phyloP scores from a whole-genome alignment of 495 filamentous ascomycete genomes.

The Bacidia gigantensis region DNA sequence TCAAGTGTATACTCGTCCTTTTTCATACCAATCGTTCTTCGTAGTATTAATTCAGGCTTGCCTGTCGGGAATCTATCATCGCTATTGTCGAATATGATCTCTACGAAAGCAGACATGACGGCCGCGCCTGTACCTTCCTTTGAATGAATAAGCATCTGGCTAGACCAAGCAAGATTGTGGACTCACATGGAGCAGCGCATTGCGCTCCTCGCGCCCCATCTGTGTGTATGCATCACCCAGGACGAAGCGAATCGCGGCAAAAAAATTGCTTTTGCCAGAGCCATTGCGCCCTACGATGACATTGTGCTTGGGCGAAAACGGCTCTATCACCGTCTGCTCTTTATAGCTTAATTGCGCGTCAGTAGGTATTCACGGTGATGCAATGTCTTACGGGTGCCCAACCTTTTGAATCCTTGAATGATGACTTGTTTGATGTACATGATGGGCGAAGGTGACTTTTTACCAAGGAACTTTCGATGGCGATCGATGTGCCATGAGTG shows the following conservation, averaged over 20 bases:
- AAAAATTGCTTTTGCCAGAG: conserved; percentile 99
- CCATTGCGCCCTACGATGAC: conserved; percentile 99
- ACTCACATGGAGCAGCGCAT: conserved; percentile 73
- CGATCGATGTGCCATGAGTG: no score
- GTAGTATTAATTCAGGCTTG: conserved; percentile 74
- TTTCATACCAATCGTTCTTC: conserved; percentile 90
- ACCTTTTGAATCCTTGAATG: conserved; percentile 99
- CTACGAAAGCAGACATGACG: conserved; percentile 97
- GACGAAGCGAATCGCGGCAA: conserved; percentile 96
- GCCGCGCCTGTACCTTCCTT: conserved; percentile 90
- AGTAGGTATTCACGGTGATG: no score
- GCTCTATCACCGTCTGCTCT: conserved; percentile 95
- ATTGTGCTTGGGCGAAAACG: conserved; percentile 95
- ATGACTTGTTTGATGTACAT: conserved; percentile 99
- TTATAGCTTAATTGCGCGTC: conserved; percentile 59
- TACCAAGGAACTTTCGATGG: no score
- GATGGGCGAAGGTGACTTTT: no score
- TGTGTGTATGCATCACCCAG: conserved; percentile 96
- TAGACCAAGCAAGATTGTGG: not conserved
- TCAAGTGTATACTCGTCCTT: conserved; percentile 98
- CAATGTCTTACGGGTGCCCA: conserved; percentile 12
- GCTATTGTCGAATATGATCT: conserved; percentile 96
- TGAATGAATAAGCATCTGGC: conserved; percentile 1
- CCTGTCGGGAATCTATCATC: conserved; percentile 94
- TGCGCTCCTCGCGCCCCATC: conserved; percentile 89